Base-by-base conservation (phyloP, 139 green algal genomes). In the Tetratostichococcus sp. region DNA sequence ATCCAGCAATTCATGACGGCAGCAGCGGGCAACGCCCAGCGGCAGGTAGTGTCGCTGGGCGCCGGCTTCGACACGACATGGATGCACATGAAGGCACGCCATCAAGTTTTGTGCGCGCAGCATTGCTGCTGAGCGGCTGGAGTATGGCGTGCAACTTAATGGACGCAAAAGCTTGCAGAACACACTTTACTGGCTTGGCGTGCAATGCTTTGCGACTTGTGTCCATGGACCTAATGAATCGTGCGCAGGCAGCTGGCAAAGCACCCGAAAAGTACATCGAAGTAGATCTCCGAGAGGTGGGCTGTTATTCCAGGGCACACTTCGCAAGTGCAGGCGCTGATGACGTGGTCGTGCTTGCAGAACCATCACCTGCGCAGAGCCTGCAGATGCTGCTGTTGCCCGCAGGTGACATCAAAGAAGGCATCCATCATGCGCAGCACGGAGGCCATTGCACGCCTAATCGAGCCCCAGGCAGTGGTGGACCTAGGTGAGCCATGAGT, bases 51-150 rank as follows among this genome's bases (percentile, higher is more conserved):
- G 8, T 83, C 83, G 23, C 75, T 97, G 33, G 93, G 93, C 22
- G 91, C 92, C 0, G 93, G 93, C 4, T 97, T 86, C 76, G 93
- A 97, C 84, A 97, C 91, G 6, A 86, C 84, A 4, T 97, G 86
- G 80, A 95, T 97, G 72, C 84, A 90, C 50, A 68, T 97, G 33
- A 30, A 78, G 77, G 69, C 31, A 70, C 69, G 32, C 26, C 43
- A 3, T 57, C 81, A n/a, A 43, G 17, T 33, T 67, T 17, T 26
- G 50, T 62, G 50, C 50, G 11, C 6, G 8, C 39, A 50, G 39
- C 39, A 50, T 21, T 50, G 39, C 39, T 50, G 39, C 11, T 50
- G 39, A 21, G 39, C 6, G 39, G 39, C 28, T 31, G 30, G 11
- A 11, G 6, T 6, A 6, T 11, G 39, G 39, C 39, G 11, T 21